Conservation (phyloP, 1,284 basidiomycete genomes). For the Golubevia pallescens region DNA sequence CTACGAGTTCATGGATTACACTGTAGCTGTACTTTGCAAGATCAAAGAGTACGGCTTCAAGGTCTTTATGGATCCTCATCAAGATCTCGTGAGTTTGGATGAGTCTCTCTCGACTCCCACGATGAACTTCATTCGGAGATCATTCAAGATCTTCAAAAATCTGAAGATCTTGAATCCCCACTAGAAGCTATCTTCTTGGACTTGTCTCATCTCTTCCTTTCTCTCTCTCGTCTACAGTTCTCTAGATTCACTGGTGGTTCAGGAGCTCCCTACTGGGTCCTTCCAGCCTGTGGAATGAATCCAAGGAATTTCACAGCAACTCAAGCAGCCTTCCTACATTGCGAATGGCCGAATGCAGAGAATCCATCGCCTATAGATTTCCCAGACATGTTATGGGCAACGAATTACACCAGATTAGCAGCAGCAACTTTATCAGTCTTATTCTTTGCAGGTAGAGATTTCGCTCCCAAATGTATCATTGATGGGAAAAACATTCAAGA, state of each 20-base stretch:
- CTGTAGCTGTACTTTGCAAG: conserved; percentile 46
- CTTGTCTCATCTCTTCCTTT: not conserved
- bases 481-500: conserved; percentile 54
- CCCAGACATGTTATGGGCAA: conserved; percentile 57
- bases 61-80: conserved; percentile 59
- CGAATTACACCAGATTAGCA: conserved; percentile 53
- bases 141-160: not conserved
- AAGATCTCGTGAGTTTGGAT: conserved; percentile 32
- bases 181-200: not conserved
- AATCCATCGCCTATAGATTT: conserved; percentile 31
- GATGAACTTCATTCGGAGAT: not conserved
- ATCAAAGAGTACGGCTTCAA: conserved; percentile 51
- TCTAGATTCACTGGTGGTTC: conserved; percentile 55
- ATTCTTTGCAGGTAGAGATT: conserved; percentile 53
- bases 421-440: conserved; percentile 44
- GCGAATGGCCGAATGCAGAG: conserved; percentile 39
- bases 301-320: conserved; percentile 39
- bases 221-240: conserved; percentile 16
- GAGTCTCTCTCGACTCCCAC: not conserved
- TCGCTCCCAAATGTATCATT: conserved; percentile 49
- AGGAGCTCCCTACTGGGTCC: conserved; percentile 50
- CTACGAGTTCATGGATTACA: conserved; percentile 42
- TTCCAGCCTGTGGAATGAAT: conserved; percentile 48
- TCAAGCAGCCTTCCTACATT: conserved; percentile 49
- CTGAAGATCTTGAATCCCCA: too few relatives aligned